Evolutionary conservation across 2,329 filamentous ascomycete species (phyloP), one percentile per base, ranked within the genome.

Genomic region (Chaetomium sp.): DNA sequence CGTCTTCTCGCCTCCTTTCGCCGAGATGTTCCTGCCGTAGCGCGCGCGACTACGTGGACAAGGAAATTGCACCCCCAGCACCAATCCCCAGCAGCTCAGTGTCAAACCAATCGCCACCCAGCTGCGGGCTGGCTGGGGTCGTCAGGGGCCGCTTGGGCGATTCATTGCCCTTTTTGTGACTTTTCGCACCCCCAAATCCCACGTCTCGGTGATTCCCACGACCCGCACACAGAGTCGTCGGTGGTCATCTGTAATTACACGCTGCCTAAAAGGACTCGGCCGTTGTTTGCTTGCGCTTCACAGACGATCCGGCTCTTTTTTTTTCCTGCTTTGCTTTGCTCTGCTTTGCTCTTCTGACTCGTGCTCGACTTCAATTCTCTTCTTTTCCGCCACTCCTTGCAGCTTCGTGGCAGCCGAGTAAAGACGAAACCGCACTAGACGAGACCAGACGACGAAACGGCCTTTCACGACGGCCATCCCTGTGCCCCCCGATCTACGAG

Each of bases 21-120:
- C 47, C 58, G 57, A 35, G 38, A 21, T 27, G 55, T 58, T 62
- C 68, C 66, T 71, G 65, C 69, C 63, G 67, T 70, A 69, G 69
- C 70, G 70, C 70, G 70, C 70, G 70, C 70, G 69, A 72, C 68
- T 68, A 69, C 21, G 25, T 53, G 23, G 42, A 61, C 63, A 59
- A 67, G 62, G 68, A 69, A 69, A 70, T 67, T 65, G 54, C 66
- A 54, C 19, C 55, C 67, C 65, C 63, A 64, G 59, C 57, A 51
- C 54, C 47, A 42, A 33, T 21, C 10, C 47, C 49, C 47, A 53
- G 51, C 38, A 50, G 53, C 27, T 23, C 31, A 42, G 21, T 29
- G 31, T 10, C 31, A 51, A 35, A 33, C 53, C 60, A 62, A 62
- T 62, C 53, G 60, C 53, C 42, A 29, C 51, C 13, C 16, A 13